These are phyloP conservation scores for Furculomyces boomerangus DNA, from an alignment of 371 early-diverging fungal genomes.

Conservation along the genomic window DNA sequence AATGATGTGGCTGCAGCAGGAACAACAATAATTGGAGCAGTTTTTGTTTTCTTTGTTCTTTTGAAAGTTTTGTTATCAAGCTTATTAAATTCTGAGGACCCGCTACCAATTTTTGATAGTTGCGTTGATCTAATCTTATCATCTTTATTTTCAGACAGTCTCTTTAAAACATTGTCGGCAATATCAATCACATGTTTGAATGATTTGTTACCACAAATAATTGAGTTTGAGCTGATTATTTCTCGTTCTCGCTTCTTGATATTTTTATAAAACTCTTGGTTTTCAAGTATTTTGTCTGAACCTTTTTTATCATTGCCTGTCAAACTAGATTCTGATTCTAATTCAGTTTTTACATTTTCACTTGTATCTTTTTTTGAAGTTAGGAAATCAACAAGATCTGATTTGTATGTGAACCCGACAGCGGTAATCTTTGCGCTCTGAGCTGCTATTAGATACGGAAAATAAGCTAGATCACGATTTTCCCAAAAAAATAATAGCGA, in stretches of 20 bases:
- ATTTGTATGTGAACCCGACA: conserved; percentile 53
- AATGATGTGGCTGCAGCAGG: conserved; percentile 68
- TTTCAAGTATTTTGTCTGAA: no score
- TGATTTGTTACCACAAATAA: background rate
- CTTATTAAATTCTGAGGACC: background rate
- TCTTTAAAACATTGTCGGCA: background rate
- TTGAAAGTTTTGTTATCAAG: background rate
- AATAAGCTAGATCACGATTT: conserved; percentile 39
- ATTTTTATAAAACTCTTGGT: background rate
- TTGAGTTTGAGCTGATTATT: background rate
- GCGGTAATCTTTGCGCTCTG: conserved; percentile 35
- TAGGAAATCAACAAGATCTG: conserved; percentile 49
- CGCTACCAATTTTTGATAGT: background rate
- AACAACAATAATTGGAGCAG: conserved; percentile 70
- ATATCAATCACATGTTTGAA: background rate
- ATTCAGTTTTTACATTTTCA: conserved; percentile 2
- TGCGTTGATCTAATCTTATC: background rate
- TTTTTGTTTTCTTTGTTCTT: background rate
- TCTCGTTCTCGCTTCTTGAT: background rate
- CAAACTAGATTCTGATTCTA: background rate
- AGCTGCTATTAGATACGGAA: conserved; percentile 50
- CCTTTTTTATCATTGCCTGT: no score
- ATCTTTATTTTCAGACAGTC: background rate
- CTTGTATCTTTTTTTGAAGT: conserved; percentile 37
- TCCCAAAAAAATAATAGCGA: conserved; percentile 54